These are phyloP conservation scores for Obelidium mucronatum DNA, from an alignment of 192 early-diverging fungal species.

Conservation along the genomic window DNA sequence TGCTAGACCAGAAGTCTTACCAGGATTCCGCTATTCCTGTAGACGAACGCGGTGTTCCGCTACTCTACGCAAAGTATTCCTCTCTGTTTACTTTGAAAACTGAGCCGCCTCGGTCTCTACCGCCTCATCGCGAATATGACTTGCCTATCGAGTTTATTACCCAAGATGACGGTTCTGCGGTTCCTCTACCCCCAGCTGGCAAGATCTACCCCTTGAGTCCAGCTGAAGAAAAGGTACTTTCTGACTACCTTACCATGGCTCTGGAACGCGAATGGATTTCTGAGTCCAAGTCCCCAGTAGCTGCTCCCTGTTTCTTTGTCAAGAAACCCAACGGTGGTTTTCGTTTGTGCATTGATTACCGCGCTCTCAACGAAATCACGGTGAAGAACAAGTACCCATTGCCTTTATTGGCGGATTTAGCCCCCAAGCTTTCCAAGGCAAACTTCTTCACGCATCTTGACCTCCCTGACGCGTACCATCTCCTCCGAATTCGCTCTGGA, in stretches of 20 bases:
- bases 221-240: constrained; percentile 11
- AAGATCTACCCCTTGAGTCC: constrained; percentile 22
- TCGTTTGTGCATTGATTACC: constrained; percentile 40
- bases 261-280: constrained; percentile 33
- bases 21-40: constrained; percentile 5
- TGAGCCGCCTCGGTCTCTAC: not conserved
- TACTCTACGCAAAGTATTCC: not conserved
- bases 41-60: not conserved
- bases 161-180: not conserved
- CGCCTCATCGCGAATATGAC: constrained; percentile 14
- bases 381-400: constrained; percentile 34
- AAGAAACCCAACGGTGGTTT: constrained; percentile 45
- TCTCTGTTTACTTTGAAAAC: constrained; percentile 1
- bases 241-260: constrained; percentile 34
- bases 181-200: not conserved
- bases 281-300: constrained; percentile 26
- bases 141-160: not conserved
- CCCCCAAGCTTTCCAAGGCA: constrained; percentile 10
- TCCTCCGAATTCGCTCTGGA: too few species aligned
- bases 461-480: constrained; percentile 34
- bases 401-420: constrained; percentile 27
- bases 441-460: constrained; percentile 33
- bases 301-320: constrained; percentile 48
- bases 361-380: constrained; percentile 52
- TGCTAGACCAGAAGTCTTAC: not conserved